phyloP scores from a whole-genome alignment of 2,329 filamentous ascomycete species.

The Cadophora sp. region DNA sequence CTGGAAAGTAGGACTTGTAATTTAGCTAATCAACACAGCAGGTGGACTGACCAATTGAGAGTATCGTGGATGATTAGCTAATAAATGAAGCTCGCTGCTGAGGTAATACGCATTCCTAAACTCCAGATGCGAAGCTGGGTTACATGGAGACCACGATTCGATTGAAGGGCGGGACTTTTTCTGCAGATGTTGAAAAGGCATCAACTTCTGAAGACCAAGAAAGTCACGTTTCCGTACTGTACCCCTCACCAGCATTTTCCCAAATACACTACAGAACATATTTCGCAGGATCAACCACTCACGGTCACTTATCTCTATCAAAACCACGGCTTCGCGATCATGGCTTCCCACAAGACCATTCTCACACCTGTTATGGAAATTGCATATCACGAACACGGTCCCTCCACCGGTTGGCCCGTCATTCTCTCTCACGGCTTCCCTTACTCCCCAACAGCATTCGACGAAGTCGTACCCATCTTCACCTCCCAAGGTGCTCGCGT shows the following conservation, averaged over 20 bases:
- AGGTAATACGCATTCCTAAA: not conserved
- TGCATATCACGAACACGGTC: slow-evolving; percentile 19
- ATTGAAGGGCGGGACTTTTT: not conserved
- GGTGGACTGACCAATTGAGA: not conserved
- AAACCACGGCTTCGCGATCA: not conserved
- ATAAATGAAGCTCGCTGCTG: not conserved
- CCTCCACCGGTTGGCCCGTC: slow-evolving; percentile 14
- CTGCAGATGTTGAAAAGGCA: too few species aligned
- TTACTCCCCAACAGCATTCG: slow-evolving; percentile 17
- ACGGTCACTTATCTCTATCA: not conserved
- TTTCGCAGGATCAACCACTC: not conserved
- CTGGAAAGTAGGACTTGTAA: too few species aligned
- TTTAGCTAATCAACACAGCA: not conserved
- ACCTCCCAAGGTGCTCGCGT: slow-evolving; percentile 16
- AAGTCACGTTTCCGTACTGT: not conserved
- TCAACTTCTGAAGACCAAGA: not conserved
- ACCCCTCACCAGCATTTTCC: not conserved
- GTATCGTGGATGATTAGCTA: not conserved
- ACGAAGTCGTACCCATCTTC: slow-evolving; percentile 14
- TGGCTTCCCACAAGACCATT: not conserved
- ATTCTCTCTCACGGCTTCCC: slow-evolving; percentile 25
- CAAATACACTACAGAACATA: too few species aligned
- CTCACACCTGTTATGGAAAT: slow-evolving; percentile 1
- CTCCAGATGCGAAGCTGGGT: not conserved
- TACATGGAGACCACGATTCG: not conserved